A percentile compares a stretch with the other conserved stretches of the same genome.
These are phyloP conservation scores for Salix caprea DNA, from an alignment of 345 rosid genomes.

Conservation along the genomic window DNA sequence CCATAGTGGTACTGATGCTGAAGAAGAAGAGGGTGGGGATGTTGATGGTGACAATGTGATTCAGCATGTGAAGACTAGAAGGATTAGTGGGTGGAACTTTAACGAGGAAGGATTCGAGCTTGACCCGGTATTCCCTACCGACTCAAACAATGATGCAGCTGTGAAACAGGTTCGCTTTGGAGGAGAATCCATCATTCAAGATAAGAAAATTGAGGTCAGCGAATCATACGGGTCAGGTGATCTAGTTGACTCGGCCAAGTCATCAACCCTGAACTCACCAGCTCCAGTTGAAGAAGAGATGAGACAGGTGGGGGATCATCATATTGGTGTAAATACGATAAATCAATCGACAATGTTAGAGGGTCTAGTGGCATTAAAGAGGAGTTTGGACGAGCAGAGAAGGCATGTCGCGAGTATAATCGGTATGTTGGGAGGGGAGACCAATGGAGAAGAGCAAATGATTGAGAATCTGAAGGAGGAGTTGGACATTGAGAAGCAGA, in stretches of 20 bases:
- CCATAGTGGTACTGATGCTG: constrained; percentile 15
- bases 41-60: background rate
- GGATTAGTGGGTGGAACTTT: constrained; percentile 93
- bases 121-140: constrained; percentile 65
- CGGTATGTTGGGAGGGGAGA: constrained; percentile 48
- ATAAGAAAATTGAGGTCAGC: constrained; percentile 5
- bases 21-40: constrained; percentile 24
- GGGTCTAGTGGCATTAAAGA: constrained; percentile 40
- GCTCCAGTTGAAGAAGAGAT: background rate
- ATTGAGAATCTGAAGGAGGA: constrained; percentile 49
- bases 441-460: constrained; percentile 43
- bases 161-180: constrained; percentile 32
- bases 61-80: constrained; percentile 45
- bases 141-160: constrained; percentile 7
- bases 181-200: constrained; percentile 27
- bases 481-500: constrained; percentile 46
- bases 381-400: constrained; percentile 69
- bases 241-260: constrained; percentile 5
- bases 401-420: constrained; percentile 45
- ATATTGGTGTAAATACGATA: background rate
- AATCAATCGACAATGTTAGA: constrained; percentile 40
- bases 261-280: constrained; percentile 15
- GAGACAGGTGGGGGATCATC: background rate
- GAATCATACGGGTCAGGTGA: constrained; percentile 2
- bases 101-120: constrained; percentile 64